phyloP scores from a whole-genome alignment of 257 asterid species.

The Ophiorrhiza pumila region DNA sequence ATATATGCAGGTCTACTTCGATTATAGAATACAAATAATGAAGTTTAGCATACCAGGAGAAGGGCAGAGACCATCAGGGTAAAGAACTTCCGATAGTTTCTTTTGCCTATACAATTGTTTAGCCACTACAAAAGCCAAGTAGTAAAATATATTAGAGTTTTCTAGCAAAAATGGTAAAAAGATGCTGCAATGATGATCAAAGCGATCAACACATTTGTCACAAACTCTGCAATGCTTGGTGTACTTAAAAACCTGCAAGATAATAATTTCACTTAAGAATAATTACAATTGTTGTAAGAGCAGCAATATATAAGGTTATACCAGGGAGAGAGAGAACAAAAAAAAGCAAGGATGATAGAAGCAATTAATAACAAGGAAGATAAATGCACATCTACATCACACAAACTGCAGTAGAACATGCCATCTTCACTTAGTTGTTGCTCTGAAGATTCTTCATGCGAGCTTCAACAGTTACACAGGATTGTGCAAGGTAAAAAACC shows the following conservation, averaged over 20 bases:
- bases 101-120: constrained; percentile 95
- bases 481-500: constrained; percentile 74
- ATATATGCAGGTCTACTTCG: background rate
- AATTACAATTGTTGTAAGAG: background rate
- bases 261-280: constrained; percentile 4
- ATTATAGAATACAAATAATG: constrained; percentile 13
- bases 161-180: background rate
- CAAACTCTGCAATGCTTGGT: constrained; percentile 99
- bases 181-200: constrained; percentile 97
- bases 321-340: background rate
- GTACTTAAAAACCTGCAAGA: constrained; percentile 82
- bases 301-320: background rate
- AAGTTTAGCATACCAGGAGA: constrained; percentile 67
- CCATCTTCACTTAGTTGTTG: constrained; percentile 85
- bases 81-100: constrained; percentile 87
- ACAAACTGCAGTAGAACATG: constrained; percentile 97
- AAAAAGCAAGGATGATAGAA: background rate
- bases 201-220: constrained; percentile 91
- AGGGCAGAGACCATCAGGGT: constrained; percentile 92
- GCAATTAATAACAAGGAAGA: no score
- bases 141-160: constrained; percentile 20
- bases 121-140: constrained; percentile 68
- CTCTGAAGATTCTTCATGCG: constrained; percentile 57
- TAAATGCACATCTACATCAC: constrained; percentile 85
- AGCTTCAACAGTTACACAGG: constrained; percentile 35